Conservation (phyloP, 1,139 yeast genomes). For the Debaryomycetaceae sp. region DNA sequence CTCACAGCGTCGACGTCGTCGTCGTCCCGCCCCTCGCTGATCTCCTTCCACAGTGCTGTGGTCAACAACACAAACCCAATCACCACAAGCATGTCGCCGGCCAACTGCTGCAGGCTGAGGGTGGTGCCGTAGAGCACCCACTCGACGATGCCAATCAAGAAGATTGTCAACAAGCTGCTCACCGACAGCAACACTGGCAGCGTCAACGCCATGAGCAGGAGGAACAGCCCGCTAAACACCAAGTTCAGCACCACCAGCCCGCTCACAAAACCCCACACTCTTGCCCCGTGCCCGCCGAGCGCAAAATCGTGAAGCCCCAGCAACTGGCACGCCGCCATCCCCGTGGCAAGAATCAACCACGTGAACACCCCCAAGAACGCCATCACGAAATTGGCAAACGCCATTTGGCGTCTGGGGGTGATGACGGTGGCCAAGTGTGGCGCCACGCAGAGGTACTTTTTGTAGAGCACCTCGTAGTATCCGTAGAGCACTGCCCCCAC, state of each 20-base stretch:
- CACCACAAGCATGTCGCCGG: slow-evolving; percentile 57
- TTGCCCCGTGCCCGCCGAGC: slow-evolving; percentile 43
- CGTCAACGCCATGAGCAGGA: slow-evolving; percentile 78
- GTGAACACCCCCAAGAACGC: slow-evolving; percentile 60
- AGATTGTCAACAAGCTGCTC: slow-evolving; percentile 72
- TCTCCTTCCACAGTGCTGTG: slow-evolving; percentile 70
- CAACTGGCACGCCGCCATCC: slow-evolving; percentile 48
- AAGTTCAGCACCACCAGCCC: slow-evolving; percentile 60
- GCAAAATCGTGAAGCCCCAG: slow-evolving; percentile 57
- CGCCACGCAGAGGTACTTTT: slow-evolving; percentile 73
- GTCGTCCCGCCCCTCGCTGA: slow-evolving; percentile 59
- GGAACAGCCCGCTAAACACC: slow-evolving; percentile 66
- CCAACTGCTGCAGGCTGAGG: slow-evolving; percentile 43
- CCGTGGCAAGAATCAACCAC: slow-evolving; percentile 42
- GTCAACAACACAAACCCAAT: slow-evolving; percentile 68
- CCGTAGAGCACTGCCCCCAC: slow-evolving; percentile 83
- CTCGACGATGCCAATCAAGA: slow-evolving; percentile 76
- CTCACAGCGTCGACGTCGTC: slow-evolving; percentile 48
- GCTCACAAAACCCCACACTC: slow-evolving; percentile 43
- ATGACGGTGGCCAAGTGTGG: slow-evolving; percentile 39
- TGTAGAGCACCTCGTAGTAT: slow-evolving; percentile 79
- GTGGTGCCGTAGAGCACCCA: slow-evolving; percentile 63
- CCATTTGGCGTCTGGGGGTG: slow-evolving; percentile 45
- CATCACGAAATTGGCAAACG: slow-evolving; percentile 46
- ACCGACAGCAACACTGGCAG: slow-evolving; percentile 85